Evolutionary conservation across 768 basidiomycete species (phyloP).

Genomic region (Sarcomyxa edulis): DNA sequence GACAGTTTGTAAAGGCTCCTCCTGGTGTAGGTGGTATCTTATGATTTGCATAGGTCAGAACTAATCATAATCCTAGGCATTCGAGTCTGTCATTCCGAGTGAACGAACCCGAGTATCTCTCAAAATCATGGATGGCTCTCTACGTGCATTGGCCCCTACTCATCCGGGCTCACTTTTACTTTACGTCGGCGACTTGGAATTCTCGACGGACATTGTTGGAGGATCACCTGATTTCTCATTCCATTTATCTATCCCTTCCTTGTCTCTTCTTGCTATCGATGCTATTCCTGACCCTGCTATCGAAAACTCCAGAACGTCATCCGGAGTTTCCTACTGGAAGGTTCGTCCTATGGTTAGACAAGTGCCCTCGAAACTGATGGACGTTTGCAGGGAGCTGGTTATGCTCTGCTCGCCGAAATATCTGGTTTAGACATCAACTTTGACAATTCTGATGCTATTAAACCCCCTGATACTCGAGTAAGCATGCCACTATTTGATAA

Average conservation of each 20-base stretch:
- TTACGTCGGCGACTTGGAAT: conserved; percentile 60
- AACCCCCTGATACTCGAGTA: conserved; percentile 34
- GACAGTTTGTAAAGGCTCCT: conserved; percentile 70
- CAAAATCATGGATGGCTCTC: conserved; percentile 59
- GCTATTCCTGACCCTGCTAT: conserved; percentile 20
- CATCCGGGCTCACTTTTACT: conserved; percentile 64
- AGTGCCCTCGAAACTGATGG: conserved; percentile 1
- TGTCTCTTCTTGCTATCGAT: conserved; percentile 42
- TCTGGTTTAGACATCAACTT: conserved; percentile 42
- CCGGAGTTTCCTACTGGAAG: conserved; percentile 59
- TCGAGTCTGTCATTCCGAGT: conserved; percentile 88
- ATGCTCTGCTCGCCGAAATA: conserved; percentile 63
- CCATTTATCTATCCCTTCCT: conserved; percentile 38
- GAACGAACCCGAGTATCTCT: conserved; percentile 76
- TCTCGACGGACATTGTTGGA: conserved; percentile 70
- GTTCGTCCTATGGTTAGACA: conserved; percentile 30
- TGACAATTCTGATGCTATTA: conserved; percentile 19
- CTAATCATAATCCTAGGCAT: conserved; percentile 44
- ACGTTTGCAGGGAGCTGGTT: conserved; percentile 49
- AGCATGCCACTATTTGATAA: conserved; percentile 7
- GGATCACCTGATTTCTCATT: conserved; percentile 54
- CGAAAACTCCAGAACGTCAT: conserved; percentile 17
- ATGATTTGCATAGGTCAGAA: background rate
- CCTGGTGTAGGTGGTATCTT: conserved; percentile 63
- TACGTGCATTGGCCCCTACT: conserved; percentile 52